Evolutionary conservation across 1,284 basidiomycete species (phyloP), one percentile per base, ranked within the genome.

Genomic region (Tylopilus sp.): DNA sequence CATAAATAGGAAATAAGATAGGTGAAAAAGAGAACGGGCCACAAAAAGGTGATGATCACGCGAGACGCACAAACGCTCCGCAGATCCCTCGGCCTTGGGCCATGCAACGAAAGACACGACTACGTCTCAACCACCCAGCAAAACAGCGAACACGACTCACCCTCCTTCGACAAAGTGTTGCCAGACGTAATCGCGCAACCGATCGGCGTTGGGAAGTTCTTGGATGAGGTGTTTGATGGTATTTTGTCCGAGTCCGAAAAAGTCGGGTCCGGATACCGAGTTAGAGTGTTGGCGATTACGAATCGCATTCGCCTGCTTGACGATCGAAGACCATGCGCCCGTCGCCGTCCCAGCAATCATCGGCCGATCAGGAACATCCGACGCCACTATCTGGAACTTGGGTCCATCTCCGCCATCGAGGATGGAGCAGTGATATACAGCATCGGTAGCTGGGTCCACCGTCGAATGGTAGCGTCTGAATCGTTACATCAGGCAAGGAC

Each of bases 171-270:
- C 74, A 63, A 88, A 90, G 51, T 82, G 78, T 61, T 90, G 86
- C 86, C 86, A 88, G 23, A 89, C 86, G 61, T 91, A 91, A 68
- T 87, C 82, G 57, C 78, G 75, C 50, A 89, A 65, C 44, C 77
- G 72, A 63, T 84, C 77, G 12, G 89, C 82, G 48, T 79, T 78
- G 3, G 82, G 80, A 25, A 91, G 72, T 65, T 89, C 82, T 65
- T 91, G 88, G 21, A 91, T 87, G 41, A 91, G 75, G 60, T 88
- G 85, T 68, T 90, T 90, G 71, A 91, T 89, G 9, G 85, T 85
- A 61, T 89, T 89, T 66, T 89, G 85, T 4, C 85, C 84, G 10
- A 91, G 72, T 7, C 89, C 89, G 60, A 88, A 90, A 65, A 90
- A 89, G 67, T 90, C 88, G 10, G 87, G 88, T 0, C 87, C 88